A percentile compares a stretch with the other conserved stretches of the same genome.
Evolutionary conservation across 805 yeast genomes (phyloP).

Genomic region (Priceomyces haplophilus): DNA sequence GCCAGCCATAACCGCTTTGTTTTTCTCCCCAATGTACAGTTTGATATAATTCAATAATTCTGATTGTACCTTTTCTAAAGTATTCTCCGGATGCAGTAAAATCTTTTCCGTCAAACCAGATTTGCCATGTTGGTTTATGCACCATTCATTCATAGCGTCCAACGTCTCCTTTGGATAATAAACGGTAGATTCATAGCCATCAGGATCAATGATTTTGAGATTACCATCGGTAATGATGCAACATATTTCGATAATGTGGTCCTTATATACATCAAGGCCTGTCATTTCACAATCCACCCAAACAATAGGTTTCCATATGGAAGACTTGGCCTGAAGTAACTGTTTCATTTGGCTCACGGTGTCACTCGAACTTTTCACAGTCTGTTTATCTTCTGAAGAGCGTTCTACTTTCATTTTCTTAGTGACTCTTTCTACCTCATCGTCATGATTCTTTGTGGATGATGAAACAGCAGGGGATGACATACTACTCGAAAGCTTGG

Average conservation of each 20-base stretch:
- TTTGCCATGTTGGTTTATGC: constrained; percentile 71
- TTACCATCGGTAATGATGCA: constrained; percentile 86
- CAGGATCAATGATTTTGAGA: constrained; percentile 62
- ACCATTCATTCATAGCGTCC: constrained; percentile 86
- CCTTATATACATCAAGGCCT: constrained; percentile 73
- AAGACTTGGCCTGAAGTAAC: constrained; percentile 1
- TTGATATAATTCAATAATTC: constrained; percentile 64
- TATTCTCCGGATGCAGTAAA: constrained; percentile 48
- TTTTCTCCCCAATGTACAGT: constrained; percentile 48
- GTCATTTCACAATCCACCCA: constrained; percentile 99
- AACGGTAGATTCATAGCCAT: constrained; percentile 79
- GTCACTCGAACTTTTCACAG: background rate
- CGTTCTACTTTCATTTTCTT: constrained; percentile 1
- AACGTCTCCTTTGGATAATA: constrained; percentile 60
- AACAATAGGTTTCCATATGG: constrained; percentile 48
- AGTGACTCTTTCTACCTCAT: background rate
- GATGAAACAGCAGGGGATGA: background rate
- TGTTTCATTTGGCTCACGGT: constrained; percentile 2
- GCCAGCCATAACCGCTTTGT: constrained; percentile 79
- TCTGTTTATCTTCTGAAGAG: background rate
- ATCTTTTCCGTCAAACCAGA: constrained; percentile 77
- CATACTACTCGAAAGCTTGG: background rate
- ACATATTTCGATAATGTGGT: constrained; percentile 86
- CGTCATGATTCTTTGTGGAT: background rate
- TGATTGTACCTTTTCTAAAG: constrained; percentile 57